Conservation (phyloP, 768 basidiomycete species). For the Amanita inopinata region DNA sequence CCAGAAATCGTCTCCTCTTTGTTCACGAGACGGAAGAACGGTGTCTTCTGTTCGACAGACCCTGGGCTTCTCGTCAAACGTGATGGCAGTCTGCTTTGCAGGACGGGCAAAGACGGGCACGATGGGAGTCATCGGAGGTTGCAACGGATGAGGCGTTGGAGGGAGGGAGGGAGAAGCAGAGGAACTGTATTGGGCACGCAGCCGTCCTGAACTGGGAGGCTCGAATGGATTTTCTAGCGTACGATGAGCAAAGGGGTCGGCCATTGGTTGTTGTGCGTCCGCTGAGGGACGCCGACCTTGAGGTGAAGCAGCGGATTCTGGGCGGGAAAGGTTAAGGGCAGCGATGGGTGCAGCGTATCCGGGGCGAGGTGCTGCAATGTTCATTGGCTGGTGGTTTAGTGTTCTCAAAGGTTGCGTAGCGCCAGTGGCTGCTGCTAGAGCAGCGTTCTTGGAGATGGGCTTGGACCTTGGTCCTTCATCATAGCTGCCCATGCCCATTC, state of each 20-base stretch:
- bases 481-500: constrained; percentile 27
- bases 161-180: constrained; percentile 13
- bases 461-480: constrained; percentile 12
- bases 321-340: constrained; percentile 49
- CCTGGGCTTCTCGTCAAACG: constrained; percentile 31
- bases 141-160: constrained; percentile 59
- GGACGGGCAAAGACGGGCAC: constrained; percentile 71
- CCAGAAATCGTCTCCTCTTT: constrained; percentile 82
- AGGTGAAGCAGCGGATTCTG: constrained; percentile 30
- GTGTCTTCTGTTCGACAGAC: constrained; percentile 46
- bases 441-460: constrained; percentile 25
- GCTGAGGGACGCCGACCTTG: constrained; percentile 19
- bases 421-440: constrained; percentile 26
- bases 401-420: constrained; percentile 7
- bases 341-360: constrained; percentile 67
- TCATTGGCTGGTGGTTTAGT: constrained; percentile 9
- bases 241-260: constrained; percentile 9
- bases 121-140: constrained; percentile 71
- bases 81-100: constrained; percentile 26
- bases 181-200: constrained; percentile 13
- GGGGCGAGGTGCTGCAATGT: constrained; percentile 61
- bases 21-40: constrained; percentile 55
- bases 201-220: constrained; percentile 11
- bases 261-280: constrained; percentile 13
- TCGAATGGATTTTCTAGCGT: constrained; percentile 21